Percentiles rank a stretch among this genome's conserved stretches.
Conservation (phyloP, 2,329 filamentous ascomycete genomes). For the Diaporthe helianthi region DNA sequence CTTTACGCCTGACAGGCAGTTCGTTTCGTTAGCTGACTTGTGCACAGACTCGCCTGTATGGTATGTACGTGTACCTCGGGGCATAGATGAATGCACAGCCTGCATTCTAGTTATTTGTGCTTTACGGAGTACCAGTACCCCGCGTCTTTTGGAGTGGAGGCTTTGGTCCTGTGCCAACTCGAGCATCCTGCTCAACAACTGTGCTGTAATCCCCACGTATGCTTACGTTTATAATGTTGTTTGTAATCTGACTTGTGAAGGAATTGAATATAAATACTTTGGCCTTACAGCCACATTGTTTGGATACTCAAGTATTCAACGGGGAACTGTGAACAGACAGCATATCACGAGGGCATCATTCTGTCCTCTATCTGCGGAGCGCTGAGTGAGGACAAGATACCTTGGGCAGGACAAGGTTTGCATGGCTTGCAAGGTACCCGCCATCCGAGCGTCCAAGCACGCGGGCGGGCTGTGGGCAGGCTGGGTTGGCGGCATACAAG, state of each 20-base stretch:
- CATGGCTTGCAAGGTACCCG: background rate
- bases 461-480: background rate
- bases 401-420: background rate
- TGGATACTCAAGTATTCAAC: background rate
- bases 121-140: background rate
- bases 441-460: conserved; percentile 8
- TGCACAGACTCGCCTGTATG: background rate
- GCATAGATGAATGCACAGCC: conserved; percentile 7
- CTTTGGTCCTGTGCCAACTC: background rate
- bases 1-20: too few species aligned
- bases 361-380: background rate
- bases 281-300: background rate
- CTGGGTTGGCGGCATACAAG: conserved; percentile 7
- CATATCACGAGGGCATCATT: conserved; percentile 10
- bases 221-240: fast-evolving
- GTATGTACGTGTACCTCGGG: background rate
- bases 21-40: too few species aligned
- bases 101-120: background rate
- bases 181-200: background rate
- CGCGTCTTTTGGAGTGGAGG: background rate
- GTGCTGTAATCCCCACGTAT: fast-evolving
- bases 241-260: too few species aligned
- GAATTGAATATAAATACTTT: too few species aligned
- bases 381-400: background rate
- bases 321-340: background rate